A percentile compares a stretch with the other conserved stretches of the same genome.
Evolutionary conservation across 2,329 filamentous ascomycete genomes (phyloP).

Genomic region (Alternaria rosae): DNA sequence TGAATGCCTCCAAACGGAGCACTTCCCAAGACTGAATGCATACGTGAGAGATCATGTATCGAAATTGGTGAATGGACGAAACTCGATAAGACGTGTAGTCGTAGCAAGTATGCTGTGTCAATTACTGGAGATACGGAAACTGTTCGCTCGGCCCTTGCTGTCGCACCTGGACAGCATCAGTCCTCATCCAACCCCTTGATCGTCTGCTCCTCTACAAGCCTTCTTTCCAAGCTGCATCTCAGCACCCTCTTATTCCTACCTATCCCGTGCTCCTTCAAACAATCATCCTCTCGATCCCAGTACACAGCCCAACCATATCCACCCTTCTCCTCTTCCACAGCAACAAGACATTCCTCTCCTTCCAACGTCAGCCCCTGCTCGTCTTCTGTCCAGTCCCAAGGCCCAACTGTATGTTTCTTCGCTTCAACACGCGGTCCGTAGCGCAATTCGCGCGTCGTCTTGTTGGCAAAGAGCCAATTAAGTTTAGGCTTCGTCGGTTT

Average conservation of each 20-base stretch:
- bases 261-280: constrained; percentile 48
- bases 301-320: constrained; percentile 62
- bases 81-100: too few relatives aligned
- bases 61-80: too few relatives aligned
- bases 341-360: constrained; percentile 64
- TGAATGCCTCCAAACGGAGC: too few relatives aligned
- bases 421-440: constrained; percentile 76
- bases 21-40: too few relatives aligned
- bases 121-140: too few relatives aligned
- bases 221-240: constrained; percentile 55
- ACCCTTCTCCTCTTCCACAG: constrained; percentile 60
- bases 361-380: constrained; percentile 61
- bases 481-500: constrained; percentile 59
- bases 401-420: constrained; percentile 74
- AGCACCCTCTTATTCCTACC: constrained; percentile 53
- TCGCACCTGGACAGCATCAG: background rate
- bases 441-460: constrained; percentile 65
- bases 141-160: too few relatives aligned
- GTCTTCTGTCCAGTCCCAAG: constrained; percentile 81
- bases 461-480: constrained; percentile 73
- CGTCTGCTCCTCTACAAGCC: constrained; percentile 39
- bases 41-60: too few relatives aligned
- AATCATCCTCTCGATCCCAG: constrained; percentile 58
- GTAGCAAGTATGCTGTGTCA: background rate
- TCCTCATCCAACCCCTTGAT: constrained; percentile 24